Conservation (phyloP, 306 rosid species). For the Fagus sylvatica region DNA sequence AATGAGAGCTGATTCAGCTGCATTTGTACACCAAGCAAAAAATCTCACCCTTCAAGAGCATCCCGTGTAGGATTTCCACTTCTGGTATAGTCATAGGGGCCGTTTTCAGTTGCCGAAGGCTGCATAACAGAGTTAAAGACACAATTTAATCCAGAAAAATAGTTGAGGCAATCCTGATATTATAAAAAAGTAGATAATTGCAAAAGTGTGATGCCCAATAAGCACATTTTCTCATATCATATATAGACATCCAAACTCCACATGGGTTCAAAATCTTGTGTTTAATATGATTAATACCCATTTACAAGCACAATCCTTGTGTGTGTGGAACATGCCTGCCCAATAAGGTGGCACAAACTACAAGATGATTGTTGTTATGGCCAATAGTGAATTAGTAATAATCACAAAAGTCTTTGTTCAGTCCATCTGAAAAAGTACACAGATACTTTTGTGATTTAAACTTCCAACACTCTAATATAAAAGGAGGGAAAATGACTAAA, state of each 20-base stretch:
- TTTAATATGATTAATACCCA: not conserved
- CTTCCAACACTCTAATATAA: not conserved
- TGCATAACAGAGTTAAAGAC: constrained; percentile 38
- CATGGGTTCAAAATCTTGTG: not conserved
- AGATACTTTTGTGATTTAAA: not conserved
- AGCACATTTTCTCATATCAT: not conserved
- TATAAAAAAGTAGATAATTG: not conserved
- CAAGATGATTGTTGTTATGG: not conserved
- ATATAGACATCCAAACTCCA: not conserved
- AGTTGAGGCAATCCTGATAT: constrained; percentile 12
- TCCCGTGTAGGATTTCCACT: constrained; percentile 96
- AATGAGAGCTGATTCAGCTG: constrained; percentile 6
- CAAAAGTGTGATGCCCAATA: not conserved
- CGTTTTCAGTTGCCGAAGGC: constrained; percentile 87
- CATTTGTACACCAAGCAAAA: constrained; percentile 19
- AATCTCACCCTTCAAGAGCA: constrained; percentile 69
- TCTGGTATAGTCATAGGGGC: constrained; percentile 88
- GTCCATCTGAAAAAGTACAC: not conserved
- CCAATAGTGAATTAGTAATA: not conserved
- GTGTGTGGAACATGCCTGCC: not conserved
- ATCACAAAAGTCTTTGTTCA: not conserved
- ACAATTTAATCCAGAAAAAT: constrained; percentile 10
- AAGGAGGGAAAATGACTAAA: not conserved
- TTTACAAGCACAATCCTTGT: not conserved
- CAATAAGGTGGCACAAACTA: no score